Evolutionary conservation across 2,329 filamentous ascomycete genomes (phyloP).

Genomic region (Colletotrichum coccodes): DNA sequence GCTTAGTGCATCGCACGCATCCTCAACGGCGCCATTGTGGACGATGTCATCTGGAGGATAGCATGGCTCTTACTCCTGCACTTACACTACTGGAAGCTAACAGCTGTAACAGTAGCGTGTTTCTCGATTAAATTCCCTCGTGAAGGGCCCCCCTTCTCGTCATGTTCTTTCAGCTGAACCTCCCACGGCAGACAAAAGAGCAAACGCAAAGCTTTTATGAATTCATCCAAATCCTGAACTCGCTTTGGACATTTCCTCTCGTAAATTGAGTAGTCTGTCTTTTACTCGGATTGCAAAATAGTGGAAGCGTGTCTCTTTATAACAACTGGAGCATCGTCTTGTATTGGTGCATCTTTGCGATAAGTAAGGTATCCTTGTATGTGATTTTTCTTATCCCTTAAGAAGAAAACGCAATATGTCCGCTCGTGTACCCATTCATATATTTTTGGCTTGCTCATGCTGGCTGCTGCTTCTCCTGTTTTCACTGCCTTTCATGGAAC

Average conservation of each 20-base stretch:
- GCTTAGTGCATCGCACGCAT: slow-evolving; percentile 60
- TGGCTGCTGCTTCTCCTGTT: not conserved
- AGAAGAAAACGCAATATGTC: slow-evolving; percentile 58
- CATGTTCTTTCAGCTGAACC: slow-evolving; percentile 53
- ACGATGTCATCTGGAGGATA: slow-evolving; percentile 56
- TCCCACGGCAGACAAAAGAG: slow-evolving; percentile 42
- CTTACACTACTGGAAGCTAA: not conserved
- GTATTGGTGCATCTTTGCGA: slow-evolving; percentile 57
- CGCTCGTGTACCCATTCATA: slow-evolving; percentile 54
- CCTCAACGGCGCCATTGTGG: slow-evolving; percentile 59
- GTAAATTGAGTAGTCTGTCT: not conserved
- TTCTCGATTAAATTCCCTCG: slow-evolving; percentile 57
- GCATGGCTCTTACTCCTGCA: not conserved
- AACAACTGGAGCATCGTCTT: slow-evolving; percentile 58
- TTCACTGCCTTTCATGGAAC: not conserved
- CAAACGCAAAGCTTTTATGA: slow-evolving; percentile 41
- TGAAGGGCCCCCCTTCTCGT: slow-evolving; percentile 53
- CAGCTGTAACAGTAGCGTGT: slow-evolving; percentile 50
- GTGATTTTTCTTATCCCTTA: slow-evolving; percentile 66
- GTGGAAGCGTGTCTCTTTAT: not conserved
- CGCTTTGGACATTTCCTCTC: not conserved
- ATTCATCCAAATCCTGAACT: slow-evolving; percentile 43
- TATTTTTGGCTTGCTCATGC: not conserved
- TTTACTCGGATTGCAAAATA: slow-evolving; percentile 1
- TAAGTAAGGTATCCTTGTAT: slow-evolving; percentile 61